These are phyloP conservation scores for Millerozyma acaciae DNA, from an alignment of 805 yeast genomes.

Conservation along the genomic window DNA sequence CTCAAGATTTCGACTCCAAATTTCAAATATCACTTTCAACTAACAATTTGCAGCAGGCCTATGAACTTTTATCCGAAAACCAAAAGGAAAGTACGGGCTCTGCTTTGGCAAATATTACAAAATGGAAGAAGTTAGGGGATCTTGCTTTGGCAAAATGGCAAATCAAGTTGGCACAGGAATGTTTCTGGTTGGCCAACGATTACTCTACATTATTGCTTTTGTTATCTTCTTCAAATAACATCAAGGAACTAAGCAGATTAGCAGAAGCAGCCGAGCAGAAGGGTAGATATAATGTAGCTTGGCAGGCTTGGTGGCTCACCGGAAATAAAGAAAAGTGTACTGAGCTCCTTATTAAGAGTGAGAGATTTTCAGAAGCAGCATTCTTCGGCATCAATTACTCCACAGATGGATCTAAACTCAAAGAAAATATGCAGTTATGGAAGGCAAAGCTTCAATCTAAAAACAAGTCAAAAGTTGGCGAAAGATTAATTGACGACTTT, in stretches of 20 bases:
- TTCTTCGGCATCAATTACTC: constrained; percentile 73
- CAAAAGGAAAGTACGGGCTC: constrained; percentile 48
- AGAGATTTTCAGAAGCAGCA: constrained; percentile 80
- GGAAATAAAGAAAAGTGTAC: constrained; percentile 67
- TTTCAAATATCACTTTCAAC: constrained; percentile 84
- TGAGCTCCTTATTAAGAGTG: constrained; percentile 61
- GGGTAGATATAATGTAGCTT: constrained; percentile 87
- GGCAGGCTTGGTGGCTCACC: constrained; percentile 84
- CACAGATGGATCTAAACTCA: constrained; percentile 34
- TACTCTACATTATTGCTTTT: constrained; percentile 75
- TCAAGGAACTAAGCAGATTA: constrained; percentile 53
- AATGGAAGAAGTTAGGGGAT: constrained; percentile 93
- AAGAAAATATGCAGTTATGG: constrained; percentile 60
- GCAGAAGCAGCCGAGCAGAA: constrained; percentile 64
- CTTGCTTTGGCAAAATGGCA: constrained; percentile 76
- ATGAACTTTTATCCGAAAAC: constrained; percentile 37
- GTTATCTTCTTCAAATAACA: constrained; percentile 76
- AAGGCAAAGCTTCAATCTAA: constrained; percentile 48
- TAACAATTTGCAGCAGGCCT: constrained; percentile 68
- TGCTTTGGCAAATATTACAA: constrained; percentile 35
- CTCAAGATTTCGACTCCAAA: constrained; percentile 86
- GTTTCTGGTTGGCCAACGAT: constrained; percentile 78
- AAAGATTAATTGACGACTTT: constrained; percentile 51
- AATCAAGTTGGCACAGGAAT: constrained; percentile 71
- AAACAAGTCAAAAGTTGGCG: constrained; percentile 58